A percentile compares a stretch with the other conserved stretches of the same genome.
Evolutionary conservation across 2,329 filamentous ascomycete species (phyloP).

Genomic region (Neofusicoccum sp.): DNA sequence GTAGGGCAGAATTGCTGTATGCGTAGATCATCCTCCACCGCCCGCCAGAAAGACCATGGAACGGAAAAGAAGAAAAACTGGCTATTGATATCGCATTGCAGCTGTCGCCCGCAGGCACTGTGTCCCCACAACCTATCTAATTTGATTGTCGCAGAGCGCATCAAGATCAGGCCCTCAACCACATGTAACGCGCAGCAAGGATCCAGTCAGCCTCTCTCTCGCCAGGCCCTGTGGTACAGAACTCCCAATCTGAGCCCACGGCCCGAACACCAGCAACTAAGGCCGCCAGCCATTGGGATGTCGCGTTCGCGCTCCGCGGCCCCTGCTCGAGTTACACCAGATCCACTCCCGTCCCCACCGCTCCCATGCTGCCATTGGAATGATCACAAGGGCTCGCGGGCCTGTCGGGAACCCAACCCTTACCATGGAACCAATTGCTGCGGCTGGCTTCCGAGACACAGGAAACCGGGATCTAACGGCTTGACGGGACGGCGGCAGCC

Average conservation of each 20-base stretch:
- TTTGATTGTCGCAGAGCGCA: not conserved
- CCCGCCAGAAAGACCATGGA: not conserved
- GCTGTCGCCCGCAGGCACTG: not conserved
- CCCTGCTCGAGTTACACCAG: not conserved
- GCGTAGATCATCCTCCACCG: slow-evolving; percentile 6
- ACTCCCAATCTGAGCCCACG: slow-evolving; percentile 3
- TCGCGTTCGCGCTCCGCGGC: not conserved
- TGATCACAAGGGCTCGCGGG: not conserved
- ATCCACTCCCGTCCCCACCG: slow-evolving; percentile 9
- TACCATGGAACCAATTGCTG: slow-evolving; percentile 9
- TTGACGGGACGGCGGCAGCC: not conserved
- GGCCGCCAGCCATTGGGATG: not conserved
- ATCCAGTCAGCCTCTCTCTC: not conserved
- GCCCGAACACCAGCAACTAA: not conserved
- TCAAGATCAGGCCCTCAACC: not conserved
- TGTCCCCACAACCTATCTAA: not conserved
- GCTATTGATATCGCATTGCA: not conserved
- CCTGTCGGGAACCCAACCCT: slow-evolving; percentile 4
- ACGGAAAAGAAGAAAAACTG: not conserved
- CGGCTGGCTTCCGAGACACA: slow-evolving; percentile 10
- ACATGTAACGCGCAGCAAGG: not conserved
- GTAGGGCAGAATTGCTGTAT: slow-evolving; percentile 18
- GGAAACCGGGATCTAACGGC: slow-evolving; percentile 5
- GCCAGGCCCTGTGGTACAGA: not conserved
- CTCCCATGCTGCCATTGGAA: not conserved